A percentile compares a stretch with the other conserved stretches of the same genome.
phyloP scores from a whole-genome alignment of 2,329 filamentous ascomycete species.

The Hymenoscyphus fraxineus region DNA sequence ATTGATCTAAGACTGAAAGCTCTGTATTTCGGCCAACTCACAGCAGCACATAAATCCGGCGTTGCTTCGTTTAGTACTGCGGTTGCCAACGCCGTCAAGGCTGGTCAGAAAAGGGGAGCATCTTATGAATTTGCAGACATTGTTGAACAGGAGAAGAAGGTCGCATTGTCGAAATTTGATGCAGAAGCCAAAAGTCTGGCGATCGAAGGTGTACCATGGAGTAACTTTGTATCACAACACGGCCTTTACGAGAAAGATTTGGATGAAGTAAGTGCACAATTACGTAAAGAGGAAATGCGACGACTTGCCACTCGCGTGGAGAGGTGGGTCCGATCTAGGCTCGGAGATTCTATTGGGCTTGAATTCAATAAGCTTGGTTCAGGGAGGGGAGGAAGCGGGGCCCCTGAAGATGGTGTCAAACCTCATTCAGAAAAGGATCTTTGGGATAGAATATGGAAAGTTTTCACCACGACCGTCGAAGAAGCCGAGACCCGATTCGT shows the following conservation, averaged over 20 bases:
- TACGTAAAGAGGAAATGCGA: constrained; percentile 95
- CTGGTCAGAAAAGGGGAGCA: constrained; percentile 85
- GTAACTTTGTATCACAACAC: constrained; percentile 77
- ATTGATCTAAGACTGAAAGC: constrained; percentile 84
- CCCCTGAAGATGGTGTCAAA: constrained; percentile 73
- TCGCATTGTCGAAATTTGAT: constrained; percentile 71
- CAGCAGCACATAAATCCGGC: constrained; percentile 83
- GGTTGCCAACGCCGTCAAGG: constrained; percentile 81
- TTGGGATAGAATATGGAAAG: constrained; percentile 92
- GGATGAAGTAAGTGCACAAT: constrained; percentile 76
- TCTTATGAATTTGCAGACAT: constrained; percentile 95
- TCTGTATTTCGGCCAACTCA: constrained; percentile 83
- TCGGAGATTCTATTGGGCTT: constrained; percentile 82
- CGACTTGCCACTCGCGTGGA: constrained; percentile 86
- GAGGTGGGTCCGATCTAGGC: constrained; percentile 84
- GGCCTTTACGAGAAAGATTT: constrained; percentile 84
- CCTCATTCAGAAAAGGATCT: constrained; percentile 75
- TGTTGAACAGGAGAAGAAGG: constrained; percentile 76
- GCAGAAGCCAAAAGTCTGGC: constrained; percentile 68
- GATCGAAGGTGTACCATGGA: constrained; percentile 82
- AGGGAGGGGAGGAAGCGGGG: constrained; percentile 76
- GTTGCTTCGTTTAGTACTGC: constrained; percentile 82
- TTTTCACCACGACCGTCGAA: constrained; percentile 76
- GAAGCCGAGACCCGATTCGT: constrained; percentile 84
- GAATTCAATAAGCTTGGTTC: constrained; percentile 97